Base-by-base conservation (phyloP, 2,329 filamentous ascomycete species). In the Plectosphaerella cucumerina region DNA sequence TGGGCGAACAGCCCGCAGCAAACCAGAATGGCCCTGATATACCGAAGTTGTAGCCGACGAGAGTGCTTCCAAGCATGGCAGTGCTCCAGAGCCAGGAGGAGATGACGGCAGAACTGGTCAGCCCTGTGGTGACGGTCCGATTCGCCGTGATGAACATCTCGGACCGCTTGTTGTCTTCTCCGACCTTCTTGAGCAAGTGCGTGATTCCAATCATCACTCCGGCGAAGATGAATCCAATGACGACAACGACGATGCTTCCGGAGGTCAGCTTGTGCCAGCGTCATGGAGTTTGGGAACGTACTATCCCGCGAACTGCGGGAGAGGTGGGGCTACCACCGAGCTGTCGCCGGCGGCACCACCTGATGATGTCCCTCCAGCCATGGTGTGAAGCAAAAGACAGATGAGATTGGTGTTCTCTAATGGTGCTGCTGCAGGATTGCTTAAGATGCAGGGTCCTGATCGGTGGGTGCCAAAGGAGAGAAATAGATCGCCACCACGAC, bases 101-200 rank as follows among this genome's bases (percentile, higher is more conserved):
- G 17, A 80, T 72, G 1, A 80, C 76, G 6, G 77, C 77, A 0
- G 77, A 80, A 3, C 76, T 72, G 9, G 76, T 79, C 21, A 80
- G 55, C 1, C 77, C 77, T 0, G 75, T 76, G 2, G 73, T 69
- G 1, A 81, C 75, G 9, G 66, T 70, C 5, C 76, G 70, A 49
- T 80, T 79, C 3, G 77, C 77, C 0, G 74, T 76, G 70, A 79
- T 80, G 58, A 80, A 80, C 74, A 78, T 80, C 59, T 81, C 77
- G 0, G 75, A 78, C 18, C 73, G 78, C 20, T 68, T 66, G 49
- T 78, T 80, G 45, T 80, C 76, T 53, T 80, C 76, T 1, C 73
- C 73, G 0, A 72, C 66, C 34, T 63, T 70, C 54, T 76, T 78
- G n/a, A 79, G 56, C 3, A 76, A 49, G 8, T 65, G 68, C 0